Evolutionary conservation across 2,329 filamentous ascomycete species (phyloP).

Genomic region (Fusarium stilboides): DNA sequence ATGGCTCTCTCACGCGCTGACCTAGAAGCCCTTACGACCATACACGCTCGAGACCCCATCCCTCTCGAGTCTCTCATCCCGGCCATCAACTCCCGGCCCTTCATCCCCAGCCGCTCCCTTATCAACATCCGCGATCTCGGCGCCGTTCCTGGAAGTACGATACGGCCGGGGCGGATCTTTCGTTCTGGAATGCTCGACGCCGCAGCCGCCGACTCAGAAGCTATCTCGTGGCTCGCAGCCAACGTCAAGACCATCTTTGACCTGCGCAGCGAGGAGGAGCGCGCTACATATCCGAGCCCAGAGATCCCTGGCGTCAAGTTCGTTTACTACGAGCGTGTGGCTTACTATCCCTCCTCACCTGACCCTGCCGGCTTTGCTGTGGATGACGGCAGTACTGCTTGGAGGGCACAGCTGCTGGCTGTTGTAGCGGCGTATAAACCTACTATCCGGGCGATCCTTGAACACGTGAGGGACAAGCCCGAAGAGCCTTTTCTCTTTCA

Average conservation of each 20-base stretch:
- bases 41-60: constrained; percentile 59
- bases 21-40: constrained; percentile 58
- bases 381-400: constrained; percentile 62
- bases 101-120: constrained; percentile 62
- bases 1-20: constrained; percentile 48
- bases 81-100: constrained; percentile 61
- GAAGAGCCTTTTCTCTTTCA: constrained; percentile 66
- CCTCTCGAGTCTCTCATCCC: constrained; percentile 55
- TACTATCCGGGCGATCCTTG: constrained; percentile 62
- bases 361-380: constrained; percentile 60
- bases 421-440: constrained; percentile 61
- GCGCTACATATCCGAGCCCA: constrained; percentile 60
- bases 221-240: constrained; percentile 55
- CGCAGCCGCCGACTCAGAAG: constrained; percentile 49
- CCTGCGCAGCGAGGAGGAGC: constrained; percentile 64
- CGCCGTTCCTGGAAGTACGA: constrained; percentile 57
- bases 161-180: constrained; percentile 61
- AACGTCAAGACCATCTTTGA: constrained; percentile 66
- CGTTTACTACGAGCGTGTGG: constrained; percentile 59
- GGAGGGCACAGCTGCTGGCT: constrained; percentile 63
- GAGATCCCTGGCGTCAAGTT: constrained; percentile 61
- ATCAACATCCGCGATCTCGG: constrained; percentile 69
- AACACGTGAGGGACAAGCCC: constrained; percentile 64
- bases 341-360: constrained; percentile 55
- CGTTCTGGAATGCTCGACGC: constrained; percentile 63